Conservation (phyloP, 441 rosid species). For the Hura crepitans region DNA sequence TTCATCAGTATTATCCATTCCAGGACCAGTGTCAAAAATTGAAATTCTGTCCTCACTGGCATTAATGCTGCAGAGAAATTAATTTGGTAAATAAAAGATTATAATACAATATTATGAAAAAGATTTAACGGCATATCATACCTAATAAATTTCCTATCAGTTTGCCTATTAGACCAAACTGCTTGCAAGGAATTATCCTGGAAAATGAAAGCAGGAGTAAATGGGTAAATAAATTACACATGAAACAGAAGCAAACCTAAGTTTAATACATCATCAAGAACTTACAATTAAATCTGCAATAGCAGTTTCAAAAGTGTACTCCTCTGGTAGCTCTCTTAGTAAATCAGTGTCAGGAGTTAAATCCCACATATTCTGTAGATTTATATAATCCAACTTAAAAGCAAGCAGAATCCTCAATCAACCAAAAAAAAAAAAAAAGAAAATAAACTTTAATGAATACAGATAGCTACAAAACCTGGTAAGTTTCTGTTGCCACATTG, state of each 20-base stretch:
- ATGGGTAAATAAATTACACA: constrained; percentile 1
- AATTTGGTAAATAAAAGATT: not conserved
- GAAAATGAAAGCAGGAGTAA: constrained; percentile 16
- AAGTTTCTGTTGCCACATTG: constrained; percentile 27
- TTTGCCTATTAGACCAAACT: constrained; percentile 44
- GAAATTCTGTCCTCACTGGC: constrained; percentile 41
- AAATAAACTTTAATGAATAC: not conserved
- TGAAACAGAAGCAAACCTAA: not conserved
- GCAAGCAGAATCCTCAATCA: constrained; percentile 5
- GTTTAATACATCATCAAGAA: not conserved
- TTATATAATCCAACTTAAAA: constrained; percentile 14
- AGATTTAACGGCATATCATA: constrained; percentile 20
- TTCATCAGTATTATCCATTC: constrained; percentile 65
- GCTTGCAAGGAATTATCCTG: constrained; percentile 90
- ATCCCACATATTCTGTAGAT: constrained; percentile 69
- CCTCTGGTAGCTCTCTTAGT: constrained; percentile 54
- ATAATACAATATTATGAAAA: too few species aligned
- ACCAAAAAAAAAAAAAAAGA: not conserved
- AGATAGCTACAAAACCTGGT: constrained; percentile 41
- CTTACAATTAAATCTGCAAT: constrained; percentile 76
- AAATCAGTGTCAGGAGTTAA: constrained; percentile 66
- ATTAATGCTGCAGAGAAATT: constrained; percentile 46
- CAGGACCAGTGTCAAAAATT: constrained; percentile 68
- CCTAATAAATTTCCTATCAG: constrained; percentile 52
- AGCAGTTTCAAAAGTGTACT: constrained; percentile 61